phyloP scores from a whole-genome alignment of 1,284 basidiomycete species.

The Cryptococcus sp. region DNA sequence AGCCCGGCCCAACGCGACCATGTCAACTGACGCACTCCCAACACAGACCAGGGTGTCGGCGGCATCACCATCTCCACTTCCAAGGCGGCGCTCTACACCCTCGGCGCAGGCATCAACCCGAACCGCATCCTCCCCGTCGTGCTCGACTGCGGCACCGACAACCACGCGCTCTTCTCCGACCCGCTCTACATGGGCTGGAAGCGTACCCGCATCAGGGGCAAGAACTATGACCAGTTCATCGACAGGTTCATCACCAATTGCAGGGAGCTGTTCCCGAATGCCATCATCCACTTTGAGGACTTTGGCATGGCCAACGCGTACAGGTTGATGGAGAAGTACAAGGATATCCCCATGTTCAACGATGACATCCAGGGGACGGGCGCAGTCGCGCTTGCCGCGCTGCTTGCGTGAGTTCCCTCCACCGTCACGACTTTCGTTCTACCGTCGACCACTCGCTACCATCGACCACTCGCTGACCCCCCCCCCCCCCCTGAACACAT shows the following conservation, averaged over 20 bases:
- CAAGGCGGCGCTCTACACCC: conserved; percentile 74
- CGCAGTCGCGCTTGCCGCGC: conserved; percentile 68
- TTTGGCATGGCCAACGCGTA: conserved; percentile 63
- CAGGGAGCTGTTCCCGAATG: conserved; percentile 50
- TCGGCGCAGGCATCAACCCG: conserved; percentile 78
- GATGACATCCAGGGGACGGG: conserved; percentile 81
- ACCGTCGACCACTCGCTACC: too few species aligned
- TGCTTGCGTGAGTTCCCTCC: conserved; percentile 47
- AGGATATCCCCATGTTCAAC: conserved; percentile 59
- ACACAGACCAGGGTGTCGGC: conserved; percentile 49
- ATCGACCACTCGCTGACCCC: background rate
- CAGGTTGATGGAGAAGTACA: conserved; percentile 65
- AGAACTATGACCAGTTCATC: conserved; percentile 50
- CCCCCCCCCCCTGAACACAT: background rate
- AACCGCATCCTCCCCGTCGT: conserved; percentile 60
- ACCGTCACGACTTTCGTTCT: too few species aligned
- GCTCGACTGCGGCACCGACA: conserved; percentile 74
- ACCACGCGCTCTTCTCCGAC: conserved; percentile 53
- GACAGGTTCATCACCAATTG: conserved; percentile 53
- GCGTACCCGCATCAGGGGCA: conserved; percentile 50
- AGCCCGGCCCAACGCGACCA: background rate
- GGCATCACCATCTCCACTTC: conserved; percentile 68
- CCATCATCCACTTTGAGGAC: conserved; percentile 52
- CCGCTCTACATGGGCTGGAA: conserved; percentile 53
- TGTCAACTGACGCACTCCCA: background rate